A percentile compares a stretch with the other conserved stretches of the same genome.
Evolutionary conservation across 2,329 filamentous ascomycete genomes (phyloP).

Genomic region (Ophiostoma ulmi): DNA sequence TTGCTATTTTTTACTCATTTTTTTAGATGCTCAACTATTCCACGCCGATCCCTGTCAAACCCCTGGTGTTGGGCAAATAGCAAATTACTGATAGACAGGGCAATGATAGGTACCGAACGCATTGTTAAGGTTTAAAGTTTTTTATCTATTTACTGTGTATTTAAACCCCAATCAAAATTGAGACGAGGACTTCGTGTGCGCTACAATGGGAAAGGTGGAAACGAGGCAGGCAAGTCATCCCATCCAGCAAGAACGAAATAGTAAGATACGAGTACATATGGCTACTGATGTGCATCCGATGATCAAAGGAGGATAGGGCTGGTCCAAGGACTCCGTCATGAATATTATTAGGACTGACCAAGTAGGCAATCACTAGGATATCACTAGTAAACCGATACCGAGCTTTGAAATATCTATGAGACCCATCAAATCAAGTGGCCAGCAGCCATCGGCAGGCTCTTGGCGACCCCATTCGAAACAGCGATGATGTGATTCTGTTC

Average conservation of each 20-base stretch:
- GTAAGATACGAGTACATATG: not conserved
- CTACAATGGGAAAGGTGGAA: not conserved
- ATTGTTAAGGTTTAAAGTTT: not conserved
- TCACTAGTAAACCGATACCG: not conserved
- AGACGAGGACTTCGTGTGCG: not conserved
- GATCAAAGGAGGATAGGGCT: not conserved
- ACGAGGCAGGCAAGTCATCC: not conserved
- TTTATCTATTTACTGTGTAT: no score
- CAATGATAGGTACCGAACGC: not conserved
- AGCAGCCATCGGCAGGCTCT: not conserved
- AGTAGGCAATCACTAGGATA: not conserved
- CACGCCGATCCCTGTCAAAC: not conserved
- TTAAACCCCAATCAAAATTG: not conserved
- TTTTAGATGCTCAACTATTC: no score
- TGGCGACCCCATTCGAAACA: not conserved
- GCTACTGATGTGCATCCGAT: not conserved
- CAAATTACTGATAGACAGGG: conserved; percentile 1
- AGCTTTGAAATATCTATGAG: not conserved
- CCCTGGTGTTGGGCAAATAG: conserved; percentile 1
- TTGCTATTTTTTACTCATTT: not conserved
- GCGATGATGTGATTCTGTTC: not conserved
- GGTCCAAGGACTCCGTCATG: not conserved
- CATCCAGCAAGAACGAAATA: not conserved
- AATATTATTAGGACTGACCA: not conserved
- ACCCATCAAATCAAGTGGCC: conserved; percentile 1